Evolutionary conservation across 106 monocot genomes (phyloP), one percentile per base, ranked within the genome.

Genomic region (Dendrobium nobile): DNA sequence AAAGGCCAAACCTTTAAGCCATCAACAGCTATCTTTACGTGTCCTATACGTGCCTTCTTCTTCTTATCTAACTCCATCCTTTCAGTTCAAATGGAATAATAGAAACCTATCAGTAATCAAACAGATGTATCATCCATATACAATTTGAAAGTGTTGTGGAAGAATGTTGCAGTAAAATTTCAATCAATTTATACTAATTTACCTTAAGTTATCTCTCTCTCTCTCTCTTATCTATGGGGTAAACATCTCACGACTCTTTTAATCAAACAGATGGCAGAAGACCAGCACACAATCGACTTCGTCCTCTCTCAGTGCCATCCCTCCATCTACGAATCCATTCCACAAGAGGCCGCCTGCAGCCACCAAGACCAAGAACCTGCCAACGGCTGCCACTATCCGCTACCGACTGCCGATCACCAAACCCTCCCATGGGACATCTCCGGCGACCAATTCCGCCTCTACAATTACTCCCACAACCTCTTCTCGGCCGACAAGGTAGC

Each of bases 221-320:
- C 51, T 47, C 11, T 47, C 11, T 47, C 47, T 37, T 0, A 7
- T 47, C 9, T 11, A 7, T 47, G 47, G 7, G 11, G 11, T 10
- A 47, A 47, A 47, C 7, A 47, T 0, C 47, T 9, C 10, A 28
- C 11, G 33, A 43, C n/a, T 44, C 8, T 43, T 4, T 43, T n/a
- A 19, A 19, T n/a, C 43, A 59, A 54, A 41, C 82, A 95, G 92
- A 81, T 92, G 59, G 75, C 78, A 7, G 93, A 92, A 43, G 89
- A 93, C 67, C 83, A 84, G n/a, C 79, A 85, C 41, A 86, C 72
- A 59, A 75, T 83, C 33, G 85, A 88, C 61, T 80, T 91, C 75
- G 59, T 95, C 77, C 78, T 90, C 84, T 87, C 91, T 26, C 89
- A 85, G 41, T 94, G 83, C 83, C 75, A 81, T 79, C 64, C 47